Base-by-base conservation (phyloP, 768 basidiomycete species). In the Hortiboletus flavorubellus region DNA sequence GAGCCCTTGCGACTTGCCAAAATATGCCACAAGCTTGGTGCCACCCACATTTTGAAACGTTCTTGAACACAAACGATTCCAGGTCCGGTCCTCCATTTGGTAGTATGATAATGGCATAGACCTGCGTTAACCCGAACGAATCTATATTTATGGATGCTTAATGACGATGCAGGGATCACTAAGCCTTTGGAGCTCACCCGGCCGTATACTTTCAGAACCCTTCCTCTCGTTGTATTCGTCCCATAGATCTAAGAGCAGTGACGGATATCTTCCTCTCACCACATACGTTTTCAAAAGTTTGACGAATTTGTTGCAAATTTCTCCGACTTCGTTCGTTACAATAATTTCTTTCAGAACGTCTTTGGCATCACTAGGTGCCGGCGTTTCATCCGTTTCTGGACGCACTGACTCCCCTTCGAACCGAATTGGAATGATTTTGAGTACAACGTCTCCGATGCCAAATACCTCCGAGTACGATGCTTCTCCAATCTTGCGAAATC, bases 381-480 rank as follows among this genome's bases (percentile, higher is more conserved):
- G 93, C 10, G 76, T 75, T 14, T 88, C 88, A 16, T 55, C 60
- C 6, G 77, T 75, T 29, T 73, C 74, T 38, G 66, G 65, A 8
- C 48, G 63, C 21, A 42, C 35, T 5, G 39, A 45, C 30, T 57
- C 55, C n/a, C 35, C 74, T 62, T 86, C 84, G 58, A 81, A 76
- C 47, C 83, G 77, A 37, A 94, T 71, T 7, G 93, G 93, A 37
- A 95, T 85, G 43, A 97, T 80, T 75, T 95, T 96, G 59, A 95
- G 78, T n/a, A 95, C 93, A 34, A 95, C 83, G 60, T 89, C 83
- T 3, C 88, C 88, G 48, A 94, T 87, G 8, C 89, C 89, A 69
- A 92, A 99, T 30, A 99, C 97, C 67, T 99, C 97, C 0, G 93
- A 96, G 71, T 89, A 99, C 46, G 90, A 92, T 8, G 97, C 97